Conservation (phyloP, 305 asterid species). For the Caryopteris hybrid region DNA sequence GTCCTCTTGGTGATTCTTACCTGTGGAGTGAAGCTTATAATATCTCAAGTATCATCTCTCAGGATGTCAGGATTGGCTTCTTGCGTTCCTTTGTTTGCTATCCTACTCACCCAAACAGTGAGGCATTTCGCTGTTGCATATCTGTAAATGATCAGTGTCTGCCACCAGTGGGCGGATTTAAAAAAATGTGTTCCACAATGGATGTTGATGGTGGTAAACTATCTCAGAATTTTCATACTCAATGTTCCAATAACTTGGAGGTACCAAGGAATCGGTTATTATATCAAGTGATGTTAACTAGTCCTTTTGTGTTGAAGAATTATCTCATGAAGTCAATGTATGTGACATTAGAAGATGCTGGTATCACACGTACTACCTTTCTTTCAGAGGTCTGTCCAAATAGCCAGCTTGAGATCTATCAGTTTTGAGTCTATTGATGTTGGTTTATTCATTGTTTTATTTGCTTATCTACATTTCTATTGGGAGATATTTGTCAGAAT, state of each 20-base stretch:
- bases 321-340: slow-evolving; percentile 75
- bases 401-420: slow-evolving; percentile 14
- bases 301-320: slow-evolving; percentile 78
- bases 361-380: slow-evolving; percentile 53
- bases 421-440: neutral
- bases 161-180: slow-evolving; percentile 50
- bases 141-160: slow-evolving; percentile 67
- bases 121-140: slow-evolving; percentile 92
- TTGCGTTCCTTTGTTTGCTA: slow-evolving; percentile 88
- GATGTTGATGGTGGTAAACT: slow-evolving; percentile 35
- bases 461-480: neutral
- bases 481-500: slow-evolving; percentile 7
- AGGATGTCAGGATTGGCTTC: slow-evolving; percentile 64
- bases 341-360: slow-evolving; percentile 72
- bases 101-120: slow-evolving; percentile 94
- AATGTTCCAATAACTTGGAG: slow-evolving; percentile 35
- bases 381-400: slow-evolving; percentile 68
- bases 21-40: slow-evolving; percentile 95
- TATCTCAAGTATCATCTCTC: slow-evolving; percentile 76
- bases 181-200: slow-evolving; percentile 33
- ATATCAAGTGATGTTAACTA: slow-evolving; percentile 65
- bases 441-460: neutral
- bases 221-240: slow-evolving; percentile 28
- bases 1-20: slow-evolving; percentile 83
- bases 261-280: slow-evolving; percentile 52